Evolutionary conservation across 2,329 filamentous ascomycete genomes (phyloP).

Genomic region (Colletotrichum neosansevieriae): DNA sequence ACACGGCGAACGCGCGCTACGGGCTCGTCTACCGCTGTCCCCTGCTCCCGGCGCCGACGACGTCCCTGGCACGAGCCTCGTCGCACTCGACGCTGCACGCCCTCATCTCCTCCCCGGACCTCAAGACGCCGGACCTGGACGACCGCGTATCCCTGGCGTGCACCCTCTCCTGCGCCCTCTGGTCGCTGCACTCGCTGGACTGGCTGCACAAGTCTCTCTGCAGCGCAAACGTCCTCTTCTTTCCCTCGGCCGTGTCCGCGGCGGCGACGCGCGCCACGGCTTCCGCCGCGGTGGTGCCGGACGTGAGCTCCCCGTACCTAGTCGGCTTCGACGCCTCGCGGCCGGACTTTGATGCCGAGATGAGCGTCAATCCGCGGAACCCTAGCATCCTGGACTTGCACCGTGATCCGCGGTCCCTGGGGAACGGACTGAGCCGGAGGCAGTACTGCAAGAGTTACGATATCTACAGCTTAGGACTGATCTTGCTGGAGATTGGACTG

Average conservation of each 20-base stretch:
- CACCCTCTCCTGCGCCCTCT: conserved; percentile 58
- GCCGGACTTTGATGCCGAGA: conserved; percentile 61
- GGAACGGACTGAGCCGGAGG: conserved; percentile 48
- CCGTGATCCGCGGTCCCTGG: conserved; percentile 53
- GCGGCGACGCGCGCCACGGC: conserved; percentile 49
- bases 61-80: conserved; percentile 52
- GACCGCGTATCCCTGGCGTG: conserved; percentile 56
- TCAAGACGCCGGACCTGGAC: conserved; percentile 59
- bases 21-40: too few species aligned
- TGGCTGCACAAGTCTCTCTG: conserved; percentile 70
- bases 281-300: conserved; percentile 51
- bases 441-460: conserved; percentile 64
- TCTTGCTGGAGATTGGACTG: conserved; percentile 64
- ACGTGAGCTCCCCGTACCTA: too few species aligned
- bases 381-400: conserved; percentile 59
- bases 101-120: conserved; percentile 43
- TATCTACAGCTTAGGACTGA: conserved; percentile 63
- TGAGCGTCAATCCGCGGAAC: conserved; percentile 59
- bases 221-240: conserved; percentile 66
- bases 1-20: too few species aligned
- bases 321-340: conserved; percentile 68
- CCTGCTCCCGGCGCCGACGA: conserved; percentile 49
- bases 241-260: conserved; percentile 56
- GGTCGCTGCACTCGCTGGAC: conserved; percentile 65
- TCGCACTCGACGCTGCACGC: conserved; percentile 50